Evolutionary conservation across 2,329 filamentous ascomycete genomes (phyloP).

Genomic region (Colletotrichum chrysophilum): DNA sequence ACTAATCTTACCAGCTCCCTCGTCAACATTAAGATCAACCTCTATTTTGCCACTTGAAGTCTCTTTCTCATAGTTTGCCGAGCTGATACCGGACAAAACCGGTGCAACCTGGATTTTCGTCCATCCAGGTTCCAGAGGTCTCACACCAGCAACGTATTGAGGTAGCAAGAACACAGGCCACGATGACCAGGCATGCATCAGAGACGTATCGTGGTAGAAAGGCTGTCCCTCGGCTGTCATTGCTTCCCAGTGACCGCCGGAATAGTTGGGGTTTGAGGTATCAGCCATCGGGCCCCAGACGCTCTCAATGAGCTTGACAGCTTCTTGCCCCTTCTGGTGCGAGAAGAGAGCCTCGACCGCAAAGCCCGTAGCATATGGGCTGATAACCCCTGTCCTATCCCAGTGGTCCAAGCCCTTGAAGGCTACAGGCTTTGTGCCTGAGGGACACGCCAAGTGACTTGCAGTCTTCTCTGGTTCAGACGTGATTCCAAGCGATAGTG

Average conservation of each 20-base stretch:
- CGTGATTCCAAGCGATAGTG: background rate
- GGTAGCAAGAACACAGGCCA: conserved; percentile 16
- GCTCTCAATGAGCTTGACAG: background rate
- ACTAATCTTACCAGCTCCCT: background rate
- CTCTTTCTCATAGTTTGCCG: background rate
- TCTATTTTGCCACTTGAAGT: background rate
- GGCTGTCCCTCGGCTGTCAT: conserved; percentile 4
- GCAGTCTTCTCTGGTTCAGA: background rate
- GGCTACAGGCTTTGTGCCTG: background rate
- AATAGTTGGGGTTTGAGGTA: background rate
- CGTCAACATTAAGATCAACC: background rate
- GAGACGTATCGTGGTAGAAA: background rate
- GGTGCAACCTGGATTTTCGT: background rate
- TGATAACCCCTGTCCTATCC: background rate
- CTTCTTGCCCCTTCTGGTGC: background rate
- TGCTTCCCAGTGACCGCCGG: conserved; percentile 10
- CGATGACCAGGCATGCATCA: conserved; percentile 12
- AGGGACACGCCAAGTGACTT: background rate
- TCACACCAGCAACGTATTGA: conserved; percentile 2
- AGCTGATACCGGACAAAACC: background rate
- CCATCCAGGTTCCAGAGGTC: conserved; percentile 2
- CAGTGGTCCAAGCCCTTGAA: background rate
- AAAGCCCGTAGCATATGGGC: conserved; percentile 10
- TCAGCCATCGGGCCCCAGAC: conserved; percentile 11
- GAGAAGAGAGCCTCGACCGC: conserved; percentile 12